Conservation (phyloP, 441 rosid species). For the Populus hybrid region DNA sequence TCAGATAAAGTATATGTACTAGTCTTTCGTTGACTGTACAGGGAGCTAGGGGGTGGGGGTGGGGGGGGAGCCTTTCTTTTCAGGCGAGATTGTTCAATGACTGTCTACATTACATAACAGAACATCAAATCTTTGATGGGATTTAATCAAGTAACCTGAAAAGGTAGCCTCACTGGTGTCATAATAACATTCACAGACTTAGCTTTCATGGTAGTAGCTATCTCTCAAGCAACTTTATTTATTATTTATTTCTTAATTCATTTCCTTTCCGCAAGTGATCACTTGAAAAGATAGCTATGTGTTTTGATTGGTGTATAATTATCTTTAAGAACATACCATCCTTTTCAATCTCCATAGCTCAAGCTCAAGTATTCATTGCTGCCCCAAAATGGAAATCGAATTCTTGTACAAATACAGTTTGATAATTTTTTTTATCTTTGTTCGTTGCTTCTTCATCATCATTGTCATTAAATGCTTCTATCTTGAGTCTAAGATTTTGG, state of each 20-base stretch:
- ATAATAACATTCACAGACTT: constrained; percentile 20
- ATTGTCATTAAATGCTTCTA: background rate
- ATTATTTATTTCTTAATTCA: no score
- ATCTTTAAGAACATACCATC: constrained; percentile 7
- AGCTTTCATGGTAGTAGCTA: constrained; percentile 22
- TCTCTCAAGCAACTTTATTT: background rate
- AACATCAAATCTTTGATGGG: constrained; percentile 10
- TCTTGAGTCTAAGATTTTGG: background rate
- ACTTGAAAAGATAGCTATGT: constrained; percentile 8
- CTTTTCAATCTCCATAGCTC: constrained; percentile 14
- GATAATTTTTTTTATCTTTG: background rate
- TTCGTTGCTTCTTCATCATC: background rate
- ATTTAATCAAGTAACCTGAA: constrained; percentile 10
- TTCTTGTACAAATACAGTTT: background rate
- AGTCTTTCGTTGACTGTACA: background rate
- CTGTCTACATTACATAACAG: background rate
- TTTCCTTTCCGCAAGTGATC: background rate
- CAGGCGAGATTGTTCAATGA: constrained; percentile 9
- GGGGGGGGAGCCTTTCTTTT: background rate
- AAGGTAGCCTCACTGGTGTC: constrained; percentile 16
- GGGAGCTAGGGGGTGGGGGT: background rate
- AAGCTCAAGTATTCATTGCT: constrained; percentile 12
- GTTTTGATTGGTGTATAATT: background rate
- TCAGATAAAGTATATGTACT: background rate
- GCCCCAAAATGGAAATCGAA: background rate